phyloP scores from a whole-genome alignment of 805 yeast species.

The Ogataea zsoltii region DNA sequence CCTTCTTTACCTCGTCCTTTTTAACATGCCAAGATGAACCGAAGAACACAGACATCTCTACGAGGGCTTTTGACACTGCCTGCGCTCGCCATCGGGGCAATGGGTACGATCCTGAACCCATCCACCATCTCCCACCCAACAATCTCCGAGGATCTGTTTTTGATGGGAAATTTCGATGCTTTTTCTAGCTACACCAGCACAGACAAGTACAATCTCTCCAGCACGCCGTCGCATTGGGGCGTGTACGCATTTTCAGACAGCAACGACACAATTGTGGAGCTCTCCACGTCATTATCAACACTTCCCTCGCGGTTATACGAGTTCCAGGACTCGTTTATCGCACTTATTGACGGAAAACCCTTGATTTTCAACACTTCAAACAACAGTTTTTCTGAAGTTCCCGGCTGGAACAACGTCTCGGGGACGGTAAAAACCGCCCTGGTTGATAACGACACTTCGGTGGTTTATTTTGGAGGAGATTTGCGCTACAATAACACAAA shows the following conservation, averaged over 20 bases:
- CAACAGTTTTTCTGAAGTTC: slow-evolving; percentile 4
- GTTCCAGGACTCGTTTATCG: slow-evolving; percentile 22
- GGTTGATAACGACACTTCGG: slow-evolving; percentile 46
- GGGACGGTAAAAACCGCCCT: slow-evolving; percentile 48
- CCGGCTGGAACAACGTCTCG: slow-evolving; percentile 30
- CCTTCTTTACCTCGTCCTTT: too few species aligned
- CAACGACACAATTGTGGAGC: slow-evolving; percentile 18
- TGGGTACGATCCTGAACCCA: slow-evolving; percentile 1
- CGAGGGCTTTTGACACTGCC: not conserved
- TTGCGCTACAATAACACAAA: slow-evolving; percentile 50
- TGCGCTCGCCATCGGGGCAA: not conserved
- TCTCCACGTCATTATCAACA: slow-evolving; percentile 9
- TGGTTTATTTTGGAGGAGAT: slow-evolving; percentile 81
- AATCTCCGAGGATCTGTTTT: slow-evolving; percentile 22
- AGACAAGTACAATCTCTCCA: slow-evolving; percentile 26
- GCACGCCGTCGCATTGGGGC: slow-evolving; percentile 6
- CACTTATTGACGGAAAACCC: slow-evolving; percentile 29
- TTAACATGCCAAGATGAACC: not conserved
- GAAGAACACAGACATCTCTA: not conserved
- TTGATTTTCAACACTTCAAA: slow-evolving; percentile 16
- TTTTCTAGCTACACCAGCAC: slow-evolving; percentile 23
- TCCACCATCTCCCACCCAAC: slow-evolving; percentile 16
- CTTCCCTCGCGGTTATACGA: slow-evolving; percentile 17
- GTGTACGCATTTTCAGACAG: slow-evolving; percentile 23
- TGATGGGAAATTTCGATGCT: slow-evolving; percentile 32